Base-by-base conservation (phyloP, 2,329 filamentous ascomycete genomes). In the Curvularia spicifera region DNA sequence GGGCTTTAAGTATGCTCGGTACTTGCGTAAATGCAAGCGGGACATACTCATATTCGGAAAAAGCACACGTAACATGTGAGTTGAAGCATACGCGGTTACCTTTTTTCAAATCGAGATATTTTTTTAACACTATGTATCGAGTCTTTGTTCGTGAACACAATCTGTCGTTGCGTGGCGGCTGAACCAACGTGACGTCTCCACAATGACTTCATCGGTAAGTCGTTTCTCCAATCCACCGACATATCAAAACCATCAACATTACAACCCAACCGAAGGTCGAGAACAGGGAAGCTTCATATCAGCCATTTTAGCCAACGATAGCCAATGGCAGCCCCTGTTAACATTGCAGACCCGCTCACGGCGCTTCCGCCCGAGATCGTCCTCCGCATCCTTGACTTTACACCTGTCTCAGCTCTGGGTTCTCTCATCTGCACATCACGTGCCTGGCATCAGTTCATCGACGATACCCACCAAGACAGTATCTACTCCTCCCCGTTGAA, bases 191-290 rank as follows among this genome's bases (percentile, higher is more conserved):
- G 49, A 57, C 54, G 37, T 46, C 54, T 53, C 54, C 54, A 57
- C 54, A 57, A 53, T 57, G 54, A 57, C 54, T 57, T 57, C 54
- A 57, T 57, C 22, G 43, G 43, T 28, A 43, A 48, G 54, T 49
- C 33, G 33, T 53, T 37, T 43, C 43, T 52, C 31, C 51, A 26
- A 15, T 28, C 42, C 49, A 42, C 39, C 50, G 26, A 37, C 49
- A 48, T 53, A 42, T 44, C 15, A n/a, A 52, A 40, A n/a, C 31
- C 24, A 56, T 29, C 10, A 20, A 43, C 54, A 53, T 35, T 49
- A 13, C 35, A 40, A 39, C 31, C 12, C 2, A 51, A 28, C 12
- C 29, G 9, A 37, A 37, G 28, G 39, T 43, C 28, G 43, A 37
- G 5, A 20, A 35, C 29, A 28, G 12, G 18, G 22, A 24, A 18